Evolutionary conservation across 306 rosid species (phyloP).

Genomic region (Benincasa hispida): DNA sequence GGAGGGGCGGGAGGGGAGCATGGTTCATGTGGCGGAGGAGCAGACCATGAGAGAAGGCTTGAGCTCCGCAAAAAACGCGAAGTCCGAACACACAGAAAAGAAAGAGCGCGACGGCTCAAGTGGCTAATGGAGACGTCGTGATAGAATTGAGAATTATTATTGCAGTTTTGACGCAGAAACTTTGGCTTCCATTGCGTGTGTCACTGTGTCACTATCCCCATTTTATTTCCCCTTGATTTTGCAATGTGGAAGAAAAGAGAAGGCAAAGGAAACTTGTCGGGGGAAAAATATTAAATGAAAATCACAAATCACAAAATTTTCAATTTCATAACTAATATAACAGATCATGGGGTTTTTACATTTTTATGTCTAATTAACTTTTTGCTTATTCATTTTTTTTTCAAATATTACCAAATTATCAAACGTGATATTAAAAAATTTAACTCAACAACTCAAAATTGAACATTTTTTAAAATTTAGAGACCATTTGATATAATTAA

Average conservation of each 20-base stretch:
- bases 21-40: slow-evolving; percentile 19
- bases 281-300: no score
- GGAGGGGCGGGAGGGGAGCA: slow-evolving; percentile 19
- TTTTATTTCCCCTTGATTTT: neutral
- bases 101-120: neutral
- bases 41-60: slow-evolving; percentile 7
- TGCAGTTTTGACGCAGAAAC: neutral
- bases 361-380: no score
- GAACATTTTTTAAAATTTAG: no score
- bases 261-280: no score
- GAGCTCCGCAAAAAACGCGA: slow-evolving; percentile 2
- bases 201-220: neutral
- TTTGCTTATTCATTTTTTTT: no score
- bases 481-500: no score
- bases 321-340: no score
- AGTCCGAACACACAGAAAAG: neutral
- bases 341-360: no score
- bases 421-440: no score
- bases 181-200: neutral
- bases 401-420: no score
- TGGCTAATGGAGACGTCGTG: neutral
- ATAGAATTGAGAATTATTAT: neutral
- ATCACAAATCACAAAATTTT: no score
- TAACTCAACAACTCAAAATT: no score
- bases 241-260: neutral